Evolutionary conservation across 164 flowering plant species (phyloP).

Genomic region (Vitis amurensis): DNA sequence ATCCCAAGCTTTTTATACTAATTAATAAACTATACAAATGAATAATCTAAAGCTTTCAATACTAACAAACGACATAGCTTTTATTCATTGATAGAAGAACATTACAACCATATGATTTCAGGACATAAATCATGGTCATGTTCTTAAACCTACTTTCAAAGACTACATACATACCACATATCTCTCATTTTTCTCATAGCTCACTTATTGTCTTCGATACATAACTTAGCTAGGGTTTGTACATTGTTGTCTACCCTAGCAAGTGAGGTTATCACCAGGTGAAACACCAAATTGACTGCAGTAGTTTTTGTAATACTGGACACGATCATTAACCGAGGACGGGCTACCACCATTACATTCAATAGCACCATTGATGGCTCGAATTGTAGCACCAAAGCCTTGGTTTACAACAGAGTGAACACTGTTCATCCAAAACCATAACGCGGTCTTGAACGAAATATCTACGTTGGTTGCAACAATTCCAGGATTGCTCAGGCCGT

Average conservation of each 20-base stretch:
- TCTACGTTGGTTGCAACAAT: conserved; percentile 10
- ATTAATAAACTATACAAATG: too few relatives aligned
- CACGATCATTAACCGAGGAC: conserved; percentile 2
- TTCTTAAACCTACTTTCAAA: too few relatives aligned
- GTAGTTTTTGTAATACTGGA: conserved; percentile 10
- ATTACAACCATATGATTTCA: too few relatives aligned
- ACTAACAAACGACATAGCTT: too few relatives aligned
- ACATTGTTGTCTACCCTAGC: not conserved
- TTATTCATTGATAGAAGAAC: too few relatives aligned
- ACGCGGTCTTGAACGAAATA: conserved; percentile 15
- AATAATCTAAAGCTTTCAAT: too few relatives aligned
- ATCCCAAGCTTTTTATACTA: too few relatives aligned
- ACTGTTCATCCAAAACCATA: conserved; percentile 24
- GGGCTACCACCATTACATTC: conserved; percentile 14
- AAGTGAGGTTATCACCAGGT: conserved; percentile 18
- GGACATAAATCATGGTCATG: too few relatives aligned
- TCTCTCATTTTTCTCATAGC: too few relatives aligned
- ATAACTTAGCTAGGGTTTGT: too few relatives aligned
- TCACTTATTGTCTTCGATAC: too few relatives aligned
- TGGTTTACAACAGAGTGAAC: conserved; percentile 6
- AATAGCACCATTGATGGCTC: conserved; percentile 8
- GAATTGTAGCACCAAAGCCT: conserved; percentile 19
- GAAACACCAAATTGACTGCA: conserved; percentile 17
- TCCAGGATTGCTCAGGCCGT: conserved; percentile 15
- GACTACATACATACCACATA: too few relatives aligned